Evolutionary conservation across 1,139 yeast genomes (phyloP), one percentile per base, ranked within the genome.

Genomic region (Blastobotrys petasosporus): DNA sequence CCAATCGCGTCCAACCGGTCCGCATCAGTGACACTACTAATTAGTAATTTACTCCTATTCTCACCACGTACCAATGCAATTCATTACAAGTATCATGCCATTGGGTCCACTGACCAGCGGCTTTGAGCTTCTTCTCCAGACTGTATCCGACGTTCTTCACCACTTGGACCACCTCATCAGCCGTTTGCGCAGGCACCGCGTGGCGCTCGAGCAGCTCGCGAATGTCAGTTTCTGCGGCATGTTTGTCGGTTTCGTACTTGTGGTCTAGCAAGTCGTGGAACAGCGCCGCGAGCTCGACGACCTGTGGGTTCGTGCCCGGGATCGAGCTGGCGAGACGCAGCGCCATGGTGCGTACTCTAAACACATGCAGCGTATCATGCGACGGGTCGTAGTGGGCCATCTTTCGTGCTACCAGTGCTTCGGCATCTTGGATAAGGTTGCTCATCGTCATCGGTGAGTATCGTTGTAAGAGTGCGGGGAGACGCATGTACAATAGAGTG

Each of bases 1-100:
- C 71, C 71, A 41, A 66, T 62, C 4, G 71, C 70, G 41, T 67
- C 71, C 8, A 67, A 54, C 37, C 69, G 50, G 48, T 67, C 71
- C 2, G 71, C 71, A 47, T 67, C 71, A 45, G 62, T 65, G 4
- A 67, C 67, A 51, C 63, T 55, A 29, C 10, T 16, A 12, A 13
- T 30, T 11, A 15, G 23, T 30, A 12, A 28, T 15, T 7, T 13
- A 45, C 58, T 40, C n/a, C n/a, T n/a, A n/a, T n/a, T n/a, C n/a
- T n/a, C n/a, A n/a, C n/a, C n/a, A n/a, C n/a, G n/a, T 46, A 55
- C 58, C 60, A 62, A 39, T 60, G 63, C 42, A 63, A 56, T 47
- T 66, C 69, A 6, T 39, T 39, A 40, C 64, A 59, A 9, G 46
- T 49, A 13, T 52, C 49, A 39, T 59, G 62, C 64, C 64, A 61